A percentile compares a stretch with the other conserved stretches of the same genome.
Conservation (phyloP, 306 rosid genomes). For the Glycine tomentella region DNA sequence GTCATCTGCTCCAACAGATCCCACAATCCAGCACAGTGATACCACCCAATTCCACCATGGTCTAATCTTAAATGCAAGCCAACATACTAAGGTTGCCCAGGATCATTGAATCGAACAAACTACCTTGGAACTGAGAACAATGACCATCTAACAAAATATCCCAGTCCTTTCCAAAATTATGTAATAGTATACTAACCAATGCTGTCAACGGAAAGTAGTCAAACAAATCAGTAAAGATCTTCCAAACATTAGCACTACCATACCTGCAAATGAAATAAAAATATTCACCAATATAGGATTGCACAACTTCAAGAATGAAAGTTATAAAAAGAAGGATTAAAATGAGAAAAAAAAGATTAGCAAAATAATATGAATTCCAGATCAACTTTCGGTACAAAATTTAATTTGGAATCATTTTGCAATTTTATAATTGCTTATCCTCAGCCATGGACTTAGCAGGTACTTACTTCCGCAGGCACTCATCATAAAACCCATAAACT, state of each 20-base stretch:
- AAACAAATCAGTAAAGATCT: constrained; percentile 90
- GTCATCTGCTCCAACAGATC: background rate
- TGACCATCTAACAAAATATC: constrained; percentile 12
- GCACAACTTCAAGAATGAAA: constrained; percentile 25
- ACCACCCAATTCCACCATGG: background rate
- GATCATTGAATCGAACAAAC: background rate
- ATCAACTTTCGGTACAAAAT: background rate
- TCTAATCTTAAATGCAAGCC: background rate
- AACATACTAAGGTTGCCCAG: background rate
- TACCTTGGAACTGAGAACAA: background rate
- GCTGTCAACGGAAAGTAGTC: constrained; percentile 98
- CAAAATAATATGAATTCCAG: background rate
- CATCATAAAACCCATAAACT: constrained; percentile 96
- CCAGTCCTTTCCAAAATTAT: constrained; percentile 23
- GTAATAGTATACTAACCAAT: constrained; percentile 68
- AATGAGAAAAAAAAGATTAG: background rate
- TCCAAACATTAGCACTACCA: constrained; percentile 98
- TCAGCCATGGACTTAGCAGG: background rate
- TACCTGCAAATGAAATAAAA: constrained; percentile 69
- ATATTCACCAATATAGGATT: constrained; percentile 27
- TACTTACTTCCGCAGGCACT: constrained; percentile 93
- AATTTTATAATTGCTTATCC: background rate
- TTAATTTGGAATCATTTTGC: background rate
- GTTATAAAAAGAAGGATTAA: background rate
- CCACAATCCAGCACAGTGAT: background rate